Evolutionary conservation across 2,329 filamentous ascomycete genomes (phyloP), one percentile per base, ranked within the genome.

Genomic region (Fusarium sp.): DNA sequence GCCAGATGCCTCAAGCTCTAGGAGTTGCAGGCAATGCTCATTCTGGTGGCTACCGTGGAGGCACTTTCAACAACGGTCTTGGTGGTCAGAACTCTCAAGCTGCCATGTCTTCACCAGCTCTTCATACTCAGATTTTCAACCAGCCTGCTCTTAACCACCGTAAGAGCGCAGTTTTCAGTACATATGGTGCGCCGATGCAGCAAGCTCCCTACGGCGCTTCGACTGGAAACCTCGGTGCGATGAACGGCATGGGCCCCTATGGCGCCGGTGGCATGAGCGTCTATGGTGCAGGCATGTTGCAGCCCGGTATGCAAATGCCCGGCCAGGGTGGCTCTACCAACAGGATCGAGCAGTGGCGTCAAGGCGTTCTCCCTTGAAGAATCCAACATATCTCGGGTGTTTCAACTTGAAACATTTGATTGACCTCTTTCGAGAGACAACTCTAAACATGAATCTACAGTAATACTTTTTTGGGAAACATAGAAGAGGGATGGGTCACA

Each of bases 41-140:
- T 28, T 75, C 82, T 0, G 83, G 85, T 30, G 86, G 85, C 0
- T 89, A 81, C 73, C 80, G 82, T 68, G 81, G 83, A 21, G 87
- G 87, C 4, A 78, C 80, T n/a, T 88, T 85, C 73, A 88, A 89
- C 69, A 85, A 88, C 55, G 85, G 85, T 2, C 76, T 72, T 16
- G 86, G 81, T 7, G 86, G 86, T 4, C 43, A 61, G 50, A 75
- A 71, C 8, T 57, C 62, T 18, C 74, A 74, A 25, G 74, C 71
- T 1, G 68, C 75, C 7, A 65, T 75, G 48, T 77, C 76, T 9
- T 75, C 68, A n/a, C 72, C 73, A 7, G 75, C 72, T 23, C 63
- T 76, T 11, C 74, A 77, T 16, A 72, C 59, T 7, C 76, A 74
- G n/a, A 60, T 71, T 27, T 72, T 75, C n/a, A 66, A 69, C 30